A percentile compares a stretch with the other conserved stretches of the same genome.
phyloP scores from a whole-genome alignment of 78 protist species.

The Dictyostelium firmibasis region DNA sequence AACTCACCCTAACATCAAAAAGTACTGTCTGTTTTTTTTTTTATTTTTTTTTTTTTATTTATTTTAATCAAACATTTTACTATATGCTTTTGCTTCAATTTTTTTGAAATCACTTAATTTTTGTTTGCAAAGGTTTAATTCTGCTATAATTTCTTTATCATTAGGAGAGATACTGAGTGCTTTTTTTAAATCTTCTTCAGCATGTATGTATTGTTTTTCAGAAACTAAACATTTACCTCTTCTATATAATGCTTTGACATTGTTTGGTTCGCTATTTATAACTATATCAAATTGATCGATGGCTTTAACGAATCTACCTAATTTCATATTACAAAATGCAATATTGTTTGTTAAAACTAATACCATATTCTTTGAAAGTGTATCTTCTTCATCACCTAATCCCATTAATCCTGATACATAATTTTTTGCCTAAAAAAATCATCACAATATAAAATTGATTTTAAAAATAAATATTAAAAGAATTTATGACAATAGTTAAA shows the following conservation, averaged over 20 bases:
- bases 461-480: neutral
- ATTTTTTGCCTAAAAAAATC: constrained; percentile 20
- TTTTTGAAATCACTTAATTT: neutral
- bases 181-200: constrained; percentile 53
- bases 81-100: constrained; percentile 12
- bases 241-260: constrained; percentile 76
- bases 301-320: constrained; percentile 15
- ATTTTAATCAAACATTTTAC: constrained; percentile 60
- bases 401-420: constrained; percentile 53
- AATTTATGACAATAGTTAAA: neutral
- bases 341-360: constrained; percentile 45
- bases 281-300: constrained; percentile 41
- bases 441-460: neutral
- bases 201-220: constrained; percentile 28
- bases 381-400: constrained; percentile 3
- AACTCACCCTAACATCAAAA: no score
- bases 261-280: constrained; percentile 55
- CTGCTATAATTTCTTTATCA: constrained; percentile 60
- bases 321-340: constrained; percentile 60
- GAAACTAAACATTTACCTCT: constrained; percentile 62
- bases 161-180: constrained; percentile 37
- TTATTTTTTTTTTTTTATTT: neutral
- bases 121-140: neutral
- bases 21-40: no score
- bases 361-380: constrained; percentile 5